These are phyloP conservation scores for Macrophomina tecta DNA, from an alignment of 2,329 filamentous ascomycete species.

Conservation along the genomic window DNA sequence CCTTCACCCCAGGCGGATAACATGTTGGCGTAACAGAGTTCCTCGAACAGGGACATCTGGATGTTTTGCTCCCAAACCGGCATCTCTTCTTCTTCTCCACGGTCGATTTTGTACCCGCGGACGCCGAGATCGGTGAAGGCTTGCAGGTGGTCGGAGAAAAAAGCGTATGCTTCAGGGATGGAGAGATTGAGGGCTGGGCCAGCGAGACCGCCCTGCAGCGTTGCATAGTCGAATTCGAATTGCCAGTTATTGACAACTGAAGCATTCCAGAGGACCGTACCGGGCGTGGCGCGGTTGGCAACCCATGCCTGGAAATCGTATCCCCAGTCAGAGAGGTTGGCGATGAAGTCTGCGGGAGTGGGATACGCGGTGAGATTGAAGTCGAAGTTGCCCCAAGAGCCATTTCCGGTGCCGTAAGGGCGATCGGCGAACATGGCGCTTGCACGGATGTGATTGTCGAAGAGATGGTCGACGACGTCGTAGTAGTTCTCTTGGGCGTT, in stretches of 20 bases:
- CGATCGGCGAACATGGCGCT: slow-evolving; percentile 44
- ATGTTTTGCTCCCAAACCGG: slow-evolving; percentile 46
- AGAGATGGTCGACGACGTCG: slow-evolving; percentile 43
- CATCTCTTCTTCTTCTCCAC: slow-evolving; percentile 49
- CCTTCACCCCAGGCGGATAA: slow-evolving; percentile 38
- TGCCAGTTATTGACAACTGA: slow-evolving; percentile 40
- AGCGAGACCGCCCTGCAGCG: slow-evolving; percentile 31
- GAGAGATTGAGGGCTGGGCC: slow-evolving; percentile 46
- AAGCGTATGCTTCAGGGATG: slow-evolving; percentile 44
- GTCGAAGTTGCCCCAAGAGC: slow-evolving; percentile 45
- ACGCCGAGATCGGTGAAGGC: slow-evolving; percentile 44
- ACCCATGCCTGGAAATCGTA: slow-evolving; percentile 48
- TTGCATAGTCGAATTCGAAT: slow-evolving; percentile 32
- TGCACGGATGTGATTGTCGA: slow-evolving; percentile 40
- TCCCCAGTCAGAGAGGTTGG: slow-evolving; percentile 40
- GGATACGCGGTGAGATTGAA: slow-evolving; percentile 45
- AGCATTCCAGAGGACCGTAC: slow-evolving; percentile 43
- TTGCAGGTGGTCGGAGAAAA: slow-evolving; percentile 39
- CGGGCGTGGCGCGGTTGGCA: slow-evolving; percentile 43
- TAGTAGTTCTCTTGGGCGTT: slow-evolving; percentile 45
- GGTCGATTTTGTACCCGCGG: slow-evolving; percentile 48
- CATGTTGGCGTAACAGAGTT: slow-evolving; percentile 44
- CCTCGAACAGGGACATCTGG: slow-evolving; percentile 42
- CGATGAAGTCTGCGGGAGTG: slow-evolving; percentile 39
- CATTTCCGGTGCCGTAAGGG: slow-evolving; percentile 42